These are phyloP conservation scores for Pleurostoma richardsiae DNA, from an alignment of 2,329 filamentous ascomycete genomes.

Conservation along the genomic window DNA sequence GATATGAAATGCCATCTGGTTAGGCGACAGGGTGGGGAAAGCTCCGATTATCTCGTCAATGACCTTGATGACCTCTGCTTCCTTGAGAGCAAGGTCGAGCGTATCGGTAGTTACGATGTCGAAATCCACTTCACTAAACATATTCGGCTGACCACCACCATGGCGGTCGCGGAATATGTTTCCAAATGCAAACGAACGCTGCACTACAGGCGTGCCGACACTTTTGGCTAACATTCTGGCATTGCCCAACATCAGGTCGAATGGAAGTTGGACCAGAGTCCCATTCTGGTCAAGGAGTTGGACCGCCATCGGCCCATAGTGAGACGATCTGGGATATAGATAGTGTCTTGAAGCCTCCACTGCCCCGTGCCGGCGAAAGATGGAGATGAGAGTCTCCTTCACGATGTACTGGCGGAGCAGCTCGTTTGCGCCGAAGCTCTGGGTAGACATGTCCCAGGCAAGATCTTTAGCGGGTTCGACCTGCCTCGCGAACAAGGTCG, in stretches of 20 bases:
- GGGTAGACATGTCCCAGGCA: conserved; percentile 66
- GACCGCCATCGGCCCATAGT: conserved; percentile 72
- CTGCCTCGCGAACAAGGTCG: conserved; percentile 73
- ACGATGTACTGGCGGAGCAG: conserved; percentile 68
- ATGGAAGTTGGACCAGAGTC: conserved; percentile 89
- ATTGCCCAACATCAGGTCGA: conserved; percentile 84
- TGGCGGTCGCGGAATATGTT: conserved; percentile 77
- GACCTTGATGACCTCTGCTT: conserved; percentile 91
- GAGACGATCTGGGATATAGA: conserved; percentile 75
- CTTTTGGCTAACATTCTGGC: conserved; percentile 78
- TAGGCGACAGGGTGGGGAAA: conserved; percentile 68
- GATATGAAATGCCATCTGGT: conserved; percentile 81
- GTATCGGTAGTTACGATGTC: conserved; percentile 86
- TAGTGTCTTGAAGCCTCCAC: conserved; percentile 71
- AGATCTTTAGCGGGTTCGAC: conserved; percentile 77
- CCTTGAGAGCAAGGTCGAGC: conserved; percentile 78
- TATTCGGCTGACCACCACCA: conserved; percentile 74
- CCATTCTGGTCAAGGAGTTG: conserved; percentile 78
- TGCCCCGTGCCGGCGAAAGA: conserved; percentile 87
- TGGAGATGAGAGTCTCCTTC: conserved; percentile 66
- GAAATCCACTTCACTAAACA: conserved; percentile 88
- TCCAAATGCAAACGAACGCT: conserved; percentile 82
- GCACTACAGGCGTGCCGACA: conserved; percentile 52
- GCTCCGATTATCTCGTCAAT: conserved; percentile 82
- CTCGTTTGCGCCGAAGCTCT: conserved; percentile 50